Base-by-base conservation (phyloP, 139 green algal species). In the Chlorokybus atmophyticus region DNA sequence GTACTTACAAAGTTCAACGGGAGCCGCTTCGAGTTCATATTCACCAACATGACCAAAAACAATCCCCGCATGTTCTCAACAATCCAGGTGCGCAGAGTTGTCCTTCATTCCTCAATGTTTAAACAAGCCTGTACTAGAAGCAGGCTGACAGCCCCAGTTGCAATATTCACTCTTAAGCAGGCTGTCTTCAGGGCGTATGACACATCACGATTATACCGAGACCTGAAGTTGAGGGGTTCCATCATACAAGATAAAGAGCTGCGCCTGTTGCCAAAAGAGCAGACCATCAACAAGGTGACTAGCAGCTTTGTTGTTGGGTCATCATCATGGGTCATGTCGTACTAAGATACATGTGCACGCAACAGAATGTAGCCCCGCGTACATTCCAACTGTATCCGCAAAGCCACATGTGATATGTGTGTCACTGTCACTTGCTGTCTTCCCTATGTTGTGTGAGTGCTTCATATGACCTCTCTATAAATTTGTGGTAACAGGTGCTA, bases 21-120 rank as follows among this genome's bases (percentile, higher is more conserved):
- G 63, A 80, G 59, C 70, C 62, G 49, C 32, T 86, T 81, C 55
- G 76, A 86, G 64, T 86, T 86, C 62, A 76, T 86, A 35, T 86
- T 86, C 50, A 70, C 61, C 6, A 53, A 68, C 52, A 49, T 56
- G 32, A 39, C 53, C 1, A 29, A 23, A 17, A 53, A 67, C 44
- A 55, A 48, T 17, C 47, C 55, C 3, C 52, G 52, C 4, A n/a
- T 67, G 17, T 62, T 63, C 50, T 65, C 64, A 8, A 71, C 50
- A 38, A 53, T 81, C 7, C 23, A 39, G 23, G 23, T 44, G 35
- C n/a, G n/a, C n/a, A n/a, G n/a, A n/a, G n/a, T n/a, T n/a, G n/a
- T n/a, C n/a, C n/a, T n/a, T n/a, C n/a, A n/a, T n/a, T n/a, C n/a
- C n/a, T n/a, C n/a, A n/a, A n/a, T n/a, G n/a, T n/a, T n/a, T n/a